These are phyloP conservation scores for Pythium scleroteichum DNA, from an alignment of 352 stramenopile species.

Conservation along the genomic window DNA sequence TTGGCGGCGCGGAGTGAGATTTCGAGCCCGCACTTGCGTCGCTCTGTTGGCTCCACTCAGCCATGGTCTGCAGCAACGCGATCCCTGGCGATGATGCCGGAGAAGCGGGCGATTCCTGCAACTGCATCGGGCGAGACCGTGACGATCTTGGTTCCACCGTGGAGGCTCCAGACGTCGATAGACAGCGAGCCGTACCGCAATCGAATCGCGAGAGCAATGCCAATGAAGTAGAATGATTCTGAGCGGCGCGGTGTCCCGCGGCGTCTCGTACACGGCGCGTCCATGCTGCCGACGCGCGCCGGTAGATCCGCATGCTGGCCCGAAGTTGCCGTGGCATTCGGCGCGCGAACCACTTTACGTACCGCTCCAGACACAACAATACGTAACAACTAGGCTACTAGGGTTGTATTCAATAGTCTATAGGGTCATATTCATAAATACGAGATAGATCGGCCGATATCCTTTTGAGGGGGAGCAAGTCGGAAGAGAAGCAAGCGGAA, in stretches of 20 bases:
- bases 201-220: slow-evolving; percentile 6
- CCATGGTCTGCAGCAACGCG: slow-evolving; percentile 21
- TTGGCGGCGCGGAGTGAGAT: not conserved
- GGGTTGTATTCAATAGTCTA: not conserved
- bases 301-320: slow-evolving; percentile 16
- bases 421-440: slow-evolving; percentile 13
- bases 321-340: slow-evolving; percentile 7
- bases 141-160: not conserved
- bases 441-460: slow-evolving; percentile 26
- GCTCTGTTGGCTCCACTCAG: slow-evolving; percentile 2
- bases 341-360: slow-evolving; percentile 9
- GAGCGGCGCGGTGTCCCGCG: not conserved
- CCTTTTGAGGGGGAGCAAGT: slow-evolving; percentile 25
- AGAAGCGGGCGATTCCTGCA: not conserved
- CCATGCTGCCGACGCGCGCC: slow-evolving; percentile 7
- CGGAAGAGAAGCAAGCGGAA: slow-evolving; percentile 29
- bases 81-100: slow-evolving; percentile 9
- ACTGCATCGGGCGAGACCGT: not conserved
- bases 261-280: slow-evolving; percentile 15
- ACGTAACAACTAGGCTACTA: too few species aligned
- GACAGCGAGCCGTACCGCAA: slow-evolving; percentile 1
- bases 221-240: not conserved
- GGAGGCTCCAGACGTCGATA: not conserved
- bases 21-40: not conserved
- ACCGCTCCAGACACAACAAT: slow-evolving; percentile 25